Evolutionary conservation across 1,284 basidiomycete genomes (phyloP).

Genomic region (Garcileccinum viscosum): DNA sequence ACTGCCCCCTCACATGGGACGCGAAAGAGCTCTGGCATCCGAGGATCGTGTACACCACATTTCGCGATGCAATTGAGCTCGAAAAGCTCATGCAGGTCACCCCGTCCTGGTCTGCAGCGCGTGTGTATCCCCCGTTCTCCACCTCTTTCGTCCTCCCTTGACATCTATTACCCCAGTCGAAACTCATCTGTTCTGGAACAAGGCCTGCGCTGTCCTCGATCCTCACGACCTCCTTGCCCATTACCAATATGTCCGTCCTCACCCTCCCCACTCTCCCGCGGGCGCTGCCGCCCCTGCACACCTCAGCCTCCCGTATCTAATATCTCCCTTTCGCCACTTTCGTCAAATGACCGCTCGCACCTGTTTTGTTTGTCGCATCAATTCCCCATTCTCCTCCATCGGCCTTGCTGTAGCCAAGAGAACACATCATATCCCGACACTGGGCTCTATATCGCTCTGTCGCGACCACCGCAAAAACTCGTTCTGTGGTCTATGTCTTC

Average conservation of each 20-base stretch:
- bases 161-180: constrained; percentile 41
- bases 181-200: constrained; percentile 55
- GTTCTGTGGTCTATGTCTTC: constrained; percentile 73
- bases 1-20: constrained; percentile 66
- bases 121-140: constrained; percentile 43
- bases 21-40: constrained; percentile 60
- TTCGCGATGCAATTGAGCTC: constrained; percentile 61
- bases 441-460: constrained; percentile 62
- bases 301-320: constrained; percentile 33
- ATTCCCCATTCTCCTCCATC: constrained; percentile 53
- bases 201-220: constrained; percentile 52
- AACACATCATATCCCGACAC: constrained; percentile 43
- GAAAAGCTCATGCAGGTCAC: constrained; percentile 65
- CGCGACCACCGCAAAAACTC: constrained; percentile 63
- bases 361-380: constrained; percentile 75
- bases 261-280: constrained; percentile 23
- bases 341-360: constrained; percentile 47
- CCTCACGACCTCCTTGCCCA: constrained; percentile 49
- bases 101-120: constrained; percentile 49
- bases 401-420: constrained; percentile 61
- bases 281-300: constrained; percentile 28
- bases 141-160: constrained; percentile 18
- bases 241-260: constrained; percentile 38
- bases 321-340: constrained; percentile 51
- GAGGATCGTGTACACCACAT: constrained; percentile 59